These are phyloP conservation scores for Anthostomella pinea DNA, from an alignment of 2,329 filamentous ascomycete species.

Conservation along the genomic window DNA sequence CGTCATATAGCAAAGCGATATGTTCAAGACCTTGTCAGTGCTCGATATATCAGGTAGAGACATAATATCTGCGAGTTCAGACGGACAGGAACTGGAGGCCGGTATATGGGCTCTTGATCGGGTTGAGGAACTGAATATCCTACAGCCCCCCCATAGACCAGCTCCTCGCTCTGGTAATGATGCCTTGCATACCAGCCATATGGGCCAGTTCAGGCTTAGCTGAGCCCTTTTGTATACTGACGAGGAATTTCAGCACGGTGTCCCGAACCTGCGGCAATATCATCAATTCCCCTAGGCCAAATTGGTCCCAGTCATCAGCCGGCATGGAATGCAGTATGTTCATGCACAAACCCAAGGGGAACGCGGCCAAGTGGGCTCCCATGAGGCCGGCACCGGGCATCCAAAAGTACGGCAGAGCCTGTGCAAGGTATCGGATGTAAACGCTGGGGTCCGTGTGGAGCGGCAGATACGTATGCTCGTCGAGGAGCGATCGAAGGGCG, in stretches of 20 bases:
- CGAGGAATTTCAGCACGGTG: slow-evolving; percentile 7
- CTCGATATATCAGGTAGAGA: no score
- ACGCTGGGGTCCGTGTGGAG: slow-evolving; percentile 4
- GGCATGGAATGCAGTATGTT: slow-evolving; percentile 7
- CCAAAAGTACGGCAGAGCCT: slow-evolving; percentile 18
- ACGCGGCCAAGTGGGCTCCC: slow-evolving; percentile 11
- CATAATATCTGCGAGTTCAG: no score
- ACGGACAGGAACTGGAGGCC: no score
- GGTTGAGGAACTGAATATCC: no score
- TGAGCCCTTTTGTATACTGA: slow-evolving; percentile 10
- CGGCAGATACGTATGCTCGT: slow-evolving; percentile 1
- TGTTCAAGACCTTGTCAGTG: no score
- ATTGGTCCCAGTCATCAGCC: slow-evolving; percentile 6
- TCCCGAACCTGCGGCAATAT: neutral
- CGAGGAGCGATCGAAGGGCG: slow-evolving; percentile 12
- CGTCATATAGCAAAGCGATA: no score
- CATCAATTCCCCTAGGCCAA: slow-evolving; percentile 2
- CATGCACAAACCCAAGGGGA: slow-evolving; percentile 10
- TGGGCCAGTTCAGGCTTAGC: slow-evolving; percentile 5
- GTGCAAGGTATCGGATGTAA: slow-evolving; percentile 11
- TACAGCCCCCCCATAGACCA: no score
- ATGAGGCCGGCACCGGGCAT: slow-evolving; percentile 8
- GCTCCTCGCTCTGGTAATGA: slow-evolving; percentile 10
- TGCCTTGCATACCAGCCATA: slow-evolving; percentile 8
- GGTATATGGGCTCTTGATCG: no score